Percentiles rank a stretch among this genome's conserved stretches.
Evolutionary conservation across 192 early-diverging fungal species (phyloP).

Genomic region (Coemansia sp.): DNA sequence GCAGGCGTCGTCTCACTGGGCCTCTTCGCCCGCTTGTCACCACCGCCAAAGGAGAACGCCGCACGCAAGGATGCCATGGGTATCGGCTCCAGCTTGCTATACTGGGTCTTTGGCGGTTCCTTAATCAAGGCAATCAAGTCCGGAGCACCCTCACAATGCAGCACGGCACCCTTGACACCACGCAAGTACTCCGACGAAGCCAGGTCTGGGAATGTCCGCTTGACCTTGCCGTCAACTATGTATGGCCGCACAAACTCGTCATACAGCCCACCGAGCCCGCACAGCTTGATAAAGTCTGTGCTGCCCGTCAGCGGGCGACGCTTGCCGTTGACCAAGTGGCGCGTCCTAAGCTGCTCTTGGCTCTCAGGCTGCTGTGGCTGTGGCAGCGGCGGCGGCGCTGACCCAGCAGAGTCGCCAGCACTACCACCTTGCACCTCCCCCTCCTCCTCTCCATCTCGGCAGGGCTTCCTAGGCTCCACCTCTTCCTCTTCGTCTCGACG

Average conservation of each 20-base stretch:
- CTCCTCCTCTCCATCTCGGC: not conserved
- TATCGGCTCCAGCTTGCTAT: constrained; percentile 33
- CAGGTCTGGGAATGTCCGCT: constrained; percentile 30
- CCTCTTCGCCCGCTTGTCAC: not conserved
- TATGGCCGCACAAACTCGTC: constrained; percentile 47
- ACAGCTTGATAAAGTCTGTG: constrained; percentile 35
- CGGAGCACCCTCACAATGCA: not conserved
- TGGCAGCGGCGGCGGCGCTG: not conserved
- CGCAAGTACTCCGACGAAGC: constrained; percentile 29
- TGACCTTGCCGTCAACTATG: not conserved
- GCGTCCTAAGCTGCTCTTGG: constrained; percentile 4
- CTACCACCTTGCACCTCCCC: not conserved
- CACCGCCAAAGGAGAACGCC: constrained; percentile 28
- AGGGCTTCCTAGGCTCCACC: not conserved
- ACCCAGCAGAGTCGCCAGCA: not conserved
- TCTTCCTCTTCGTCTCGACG: not conserved
- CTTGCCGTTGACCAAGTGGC: not conserved
- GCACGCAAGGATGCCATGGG: constrained; percentile 35
- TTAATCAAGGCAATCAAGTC: constrained; percentile 35
- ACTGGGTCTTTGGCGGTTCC: constrained; percentile 47
- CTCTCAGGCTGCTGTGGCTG: not conserved
- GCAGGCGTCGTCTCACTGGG: not conserved
- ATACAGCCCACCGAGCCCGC: constrained; percentile 33
- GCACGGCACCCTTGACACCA: constrained; percentile 17
- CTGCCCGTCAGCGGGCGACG: constrained; percentile 31